Evolutionary conservation across 2,329 filamentous ascomycete species (phyloP).

Genomic region (Boeremia exigua): DNA sequence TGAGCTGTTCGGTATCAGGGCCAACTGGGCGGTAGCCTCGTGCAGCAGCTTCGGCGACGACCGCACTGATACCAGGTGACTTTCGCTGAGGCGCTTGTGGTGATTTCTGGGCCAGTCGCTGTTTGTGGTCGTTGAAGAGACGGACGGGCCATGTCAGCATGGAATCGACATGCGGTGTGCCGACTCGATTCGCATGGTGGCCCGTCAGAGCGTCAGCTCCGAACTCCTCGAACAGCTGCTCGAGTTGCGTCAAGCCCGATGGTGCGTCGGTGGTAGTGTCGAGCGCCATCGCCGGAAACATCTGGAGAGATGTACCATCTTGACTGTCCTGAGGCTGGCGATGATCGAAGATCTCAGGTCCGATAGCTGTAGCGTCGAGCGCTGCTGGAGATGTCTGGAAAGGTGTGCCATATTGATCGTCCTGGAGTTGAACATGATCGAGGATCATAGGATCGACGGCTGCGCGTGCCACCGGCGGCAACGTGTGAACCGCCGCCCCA

Average conservation of each 20-base stretch:
- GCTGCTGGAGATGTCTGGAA: too few relatives aligned
- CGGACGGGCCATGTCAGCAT: slow-evolving; percentile 16
- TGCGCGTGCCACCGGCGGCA: slow-evolving; percentile 23
- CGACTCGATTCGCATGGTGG: not conserved
- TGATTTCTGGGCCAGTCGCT: slow-evolving; percentile 2
- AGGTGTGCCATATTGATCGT: too few relatives aligned
- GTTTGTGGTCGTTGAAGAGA: slow-evolving; percentile 27
- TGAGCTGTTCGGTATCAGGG: slow-evolving; percentile 4
- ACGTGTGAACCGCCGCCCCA: too few relatives aligned
- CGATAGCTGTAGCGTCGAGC: not conserved
- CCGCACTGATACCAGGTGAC: slow-evolving; percentile 16
- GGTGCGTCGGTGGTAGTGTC: not conserved
- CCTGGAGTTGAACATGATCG: too few relatives aligned
- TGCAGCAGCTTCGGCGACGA: slow-evolving; percentile 12
- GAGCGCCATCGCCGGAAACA: too few relatives aligned
- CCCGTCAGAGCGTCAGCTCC: slow-evolving; percentile 9
- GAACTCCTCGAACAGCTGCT: slow-evolving; percentile 4
- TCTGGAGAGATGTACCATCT: not conserved
- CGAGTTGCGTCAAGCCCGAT: not conserved
- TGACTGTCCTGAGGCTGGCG: not conserved
- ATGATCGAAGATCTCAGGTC: too few relatives aligned
- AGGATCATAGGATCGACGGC: not conserved
- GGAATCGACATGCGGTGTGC: not conserved
- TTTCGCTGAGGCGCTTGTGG: not conserved
- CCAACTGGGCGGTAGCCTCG: slow-evolving; percentile 13